A percentile compares a stretch with the other conserved stretches of the same genome.
Evolutionary conservation across 768 basidiomycete species (phyloP).

Genomic region (Amanita jacksonii): DNA sequence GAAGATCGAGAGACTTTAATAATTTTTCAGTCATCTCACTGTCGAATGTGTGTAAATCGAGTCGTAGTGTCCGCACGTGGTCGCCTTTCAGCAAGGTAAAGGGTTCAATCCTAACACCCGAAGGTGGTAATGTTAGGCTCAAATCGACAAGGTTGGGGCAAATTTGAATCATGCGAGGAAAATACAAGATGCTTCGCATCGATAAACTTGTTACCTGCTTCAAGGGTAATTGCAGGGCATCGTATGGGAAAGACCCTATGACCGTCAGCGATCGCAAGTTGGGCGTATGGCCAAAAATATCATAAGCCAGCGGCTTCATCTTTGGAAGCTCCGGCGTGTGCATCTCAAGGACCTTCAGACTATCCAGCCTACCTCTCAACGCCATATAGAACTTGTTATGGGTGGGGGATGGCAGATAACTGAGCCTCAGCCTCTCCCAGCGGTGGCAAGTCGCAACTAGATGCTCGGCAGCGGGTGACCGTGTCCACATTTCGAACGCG

Average conservation of each 20-base stretch:
- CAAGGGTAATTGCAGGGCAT: constrained; percentile 3
- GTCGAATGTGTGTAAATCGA: constrained; percentile 6
- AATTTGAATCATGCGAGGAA: constrained; percentile 1
- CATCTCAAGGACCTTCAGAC: constrained; percentile 5
- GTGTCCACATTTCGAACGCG: constrained; percentile 3
- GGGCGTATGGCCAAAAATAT: constrained; percentile 1
- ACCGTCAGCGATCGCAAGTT: constrained; percentile 1
- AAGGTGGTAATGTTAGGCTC: background rate
- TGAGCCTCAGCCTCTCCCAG: constrained; percentile 3
- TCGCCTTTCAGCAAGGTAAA: background rate
- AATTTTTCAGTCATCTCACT: background rate
- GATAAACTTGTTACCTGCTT: constrained; percentile 1
- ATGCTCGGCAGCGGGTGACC: constrained; percentile 2
- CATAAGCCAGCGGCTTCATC: background rate
- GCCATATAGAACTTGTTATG: constrained; percentile 2
- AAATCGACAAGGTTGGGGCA: constrained; percentile 2
- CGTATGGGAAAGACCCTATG: background rate
- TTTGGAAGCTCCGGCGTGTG: constrained; percentile 3
- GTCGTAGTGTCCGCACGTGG: background rate
- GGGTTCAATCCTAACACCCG: background rate
- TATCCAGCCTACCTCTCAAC: constrained; percentile 2
- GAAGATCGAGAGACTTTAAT: constrained; percentile 3
- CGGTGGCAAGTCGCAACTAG: constrained; percentile 3
- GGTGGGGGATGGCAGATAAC: constrained; percentile 1
- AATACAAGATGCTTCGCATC: constrained; percentile 3